Evolutionary conservation across 23 red algal species (phyloP), one percentile per base, ranked within the genome.

Genomic region (Gracilaria domingensis): DNA sequence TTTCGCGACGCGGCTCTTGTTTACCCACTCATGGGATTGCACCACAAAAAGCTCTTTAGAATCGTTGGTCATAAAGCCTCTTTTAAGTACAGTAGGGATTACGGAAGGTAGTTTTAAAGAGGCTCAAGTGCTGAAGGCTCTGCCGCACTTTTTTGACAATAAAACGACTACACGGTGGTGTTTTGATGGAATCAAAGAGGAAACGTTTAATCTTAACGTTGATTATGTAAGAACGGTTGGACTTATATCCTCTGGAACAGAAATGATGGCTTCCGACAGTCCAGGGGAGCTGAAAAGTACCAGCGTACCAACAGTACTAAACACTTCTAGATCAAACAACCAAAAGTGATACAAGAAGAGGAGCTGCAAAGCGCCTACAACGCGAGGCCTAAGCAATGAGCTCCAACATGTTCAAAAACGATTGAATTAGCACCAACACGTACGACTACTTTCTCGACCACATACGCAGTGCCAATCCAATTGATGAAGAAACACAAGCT

Each of bases 201-300:
- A 55, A 18, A 55, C 11, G 1, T 12, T 1, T 12, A 18, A 23
- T 18, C 2, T 14, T 28, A 17, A 13, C 13, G 32, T 35, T 16
- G 9, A 75, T 8, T 55, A 73, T 47, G 73, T 87, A 23, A 35
- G 65, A 13, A 39, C 66, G 7, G 49, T 64, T 36, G 65, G 84
- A 26, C 66, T 75, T 42, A n/a, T 87, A 11, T 85, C 40, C 9
- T 74, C 62, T 60, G 8, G 25, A 21, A 62, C 38, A 37, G 51
- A 33, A 18, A 24, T 24, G 24, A 39, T 75, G 23, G n/a, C 59
- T 24, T 40, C 67, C 3, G 84, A 60, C 50, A 57, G 28, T 76
- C 64, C 64, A 8, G 60, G 70, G 6, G 60, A 85, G 23, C 55
- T 85, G 24, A 85, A 69, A n/a, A n/a, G n/a, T n/a, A n/a, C n/a